Base-by-base conservation (phyloP, 75 land plant genomes). In the Cunninghamia lanceolata region DNA sequence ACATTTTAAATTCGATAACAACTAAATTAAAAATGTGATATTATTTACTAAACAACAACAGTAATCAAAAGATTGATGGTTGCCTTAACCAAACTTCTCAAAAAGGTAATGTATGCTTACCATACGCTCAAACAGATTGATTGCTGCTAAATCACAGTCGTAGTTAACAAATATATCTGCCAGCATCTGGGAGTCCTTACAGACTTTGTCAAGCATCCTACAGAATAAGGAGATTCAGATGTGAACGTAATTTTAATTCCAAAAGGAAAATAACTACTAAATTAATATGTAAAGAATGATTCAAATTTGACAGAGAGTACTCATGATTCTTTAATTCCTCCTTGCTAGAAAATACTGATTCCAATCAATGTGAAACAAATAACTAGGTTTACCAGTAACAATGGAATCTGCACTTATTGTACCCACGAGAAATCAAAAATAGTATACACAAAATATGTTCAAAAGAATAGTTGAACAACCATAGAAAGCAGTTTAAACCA, bases 41-140 rank as follows among this genome's bases (percentile, higher is more conserved):
- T 17, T 42, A 9, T 34, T 45, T 59, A 66, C 40, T 75, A 88
- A 63, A 63, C n/a, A 63, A 63, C 2, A 11, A 19, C 6, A 35
- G 28, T 21, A 36, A 83, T 54, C 36, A 83, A 56, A 32, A 36
- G 84, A 50, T 83, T 13, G 0, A 19, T 14, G 17, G 7, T 32
- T 83, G 19, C 25, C 39, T 19, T 28, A 35, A 28, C 30, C 42
- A 36, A 83, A 83, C 25, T 39, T 83, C 42, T 19, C n/a, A 79
- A 63, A 2, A 25, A 85, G 21, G 15, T 73, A 9, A 39, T 42
- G 32, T 43, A 42, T 40, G 11, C 50, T 85, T 89, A 98, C 99
- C 99, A 96, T 94, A 85, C 95, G 95, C 56, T 98, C 99, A 93
- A 96, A 98, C 54, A 98, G 89, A 89, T 98, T 98, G 38, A 94